Evolutionary conservation across 148 eudicot genomes (phyloP).

Genomic region (Tetragonia tetragonoides): DNA sequence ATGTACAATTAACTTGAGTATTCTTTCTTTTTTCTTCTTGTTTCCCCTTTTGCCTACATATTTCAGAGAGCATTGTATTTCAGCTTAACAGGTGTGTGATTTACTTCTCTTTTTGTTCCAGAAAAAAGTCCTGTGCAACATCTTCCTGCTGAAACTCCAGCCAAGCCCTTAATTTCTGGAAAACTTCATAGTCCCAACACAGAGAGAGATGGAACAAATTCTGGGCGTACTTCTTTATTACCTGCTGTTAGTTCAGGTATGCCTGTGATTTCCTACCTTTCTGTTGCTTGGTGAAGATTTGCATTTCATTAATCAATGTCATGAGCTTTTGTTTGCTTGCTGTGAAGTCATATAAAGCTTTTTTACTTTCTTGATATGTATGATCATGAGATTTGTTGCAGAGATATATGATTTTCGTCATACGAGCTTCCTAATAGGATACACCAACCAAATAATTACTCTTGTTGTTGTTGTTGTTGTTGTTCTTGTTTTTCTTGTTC

Average conservation of each 20-base stretch:
- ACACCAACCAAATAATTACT: neutral
- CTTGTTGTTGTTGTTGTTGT: no score
- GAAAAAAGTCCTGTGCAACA: conserved; percentile 5
- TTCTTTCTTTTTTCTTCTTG: neutral
- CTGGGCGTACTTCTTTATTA: conserved; percentile 3
- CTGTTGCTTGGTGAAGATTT: neutral
- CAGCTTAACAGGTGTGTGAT: neutral
- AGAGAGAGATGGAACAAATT: neutral
- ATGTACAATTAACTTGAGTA: no score
- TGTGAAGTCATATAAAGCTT: neutral
- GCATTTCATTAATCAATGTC: neutral
- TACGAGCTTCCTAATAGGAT: neutral
- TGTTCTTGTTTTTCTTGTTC: no score
- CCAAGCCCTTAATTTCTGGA: neutral
- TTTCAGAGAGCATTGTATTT: neutral
- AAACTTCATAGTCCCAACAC: neutral
- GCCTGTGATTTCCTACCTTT: neutral
- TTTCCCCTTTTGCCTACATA: neutral
- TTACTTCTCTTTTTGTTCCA: conserved; percentile 13
- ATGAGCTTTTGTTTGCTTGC: neutral
- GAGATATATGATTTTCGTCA: neutral
- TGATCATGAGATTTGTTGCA: neutral
- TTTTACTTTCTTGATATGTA: neutral
- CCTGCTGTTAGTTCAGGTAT: conserved; percentile 22
- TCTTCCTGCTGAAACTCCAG: neutral